Conservation (phyloP, 2,329 filamentous ascomycete species). For the Coleophoma eucalyptorum region DNA sequence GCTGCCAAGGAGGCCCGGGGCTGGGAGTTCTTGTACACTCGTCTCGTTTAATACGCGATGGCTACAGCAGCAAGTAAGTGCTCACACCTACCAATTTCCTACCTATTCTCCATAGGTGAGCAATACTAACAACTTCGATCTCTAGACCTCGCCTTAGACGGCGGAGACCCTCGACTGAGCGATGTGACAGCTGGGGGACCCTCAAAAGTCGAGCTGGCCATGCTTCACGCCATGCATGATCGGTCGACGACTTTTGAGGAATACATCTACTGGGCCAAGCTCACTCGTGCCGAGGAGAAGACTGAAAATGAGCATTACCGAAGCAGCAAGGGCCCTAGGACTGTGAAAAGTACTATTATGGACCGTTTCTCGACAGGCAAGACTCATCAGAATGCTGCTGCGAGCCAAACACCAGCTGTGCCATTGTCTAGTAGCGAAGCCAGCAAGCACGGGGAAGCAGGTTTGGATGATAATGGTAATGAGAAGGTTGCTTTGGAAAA, state of each 20-base stretch:
- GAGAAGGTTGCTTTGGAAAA: constrained; percentile 8
- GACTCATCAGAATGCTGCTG: not conserved
- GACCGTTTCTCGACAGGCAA: constrained; percentile 16
- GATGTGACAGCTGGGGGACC: not conserved
- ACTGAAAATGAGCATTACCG: constrained; percentile 14
- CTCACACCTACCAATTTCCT: too few relatives aligned
- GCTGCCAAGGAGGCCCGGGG: too few relatives aligned
- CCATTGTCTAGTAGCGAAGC: constrained; percentile 2
- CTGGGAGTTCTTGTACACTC: too few relatives aligned
- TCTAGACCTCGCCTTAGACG: not conserved
- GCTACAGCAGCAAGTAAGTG: too few relatives aligned
- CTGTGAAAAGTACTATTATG: constrained; percentile 14
- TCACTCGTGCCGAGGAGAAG: constrained; percentile 29
- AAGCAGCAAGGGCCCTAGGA: constrained; percentile 11
- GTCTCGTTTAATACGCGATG: too few relatives aligned
- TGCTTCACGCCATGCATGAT: constrained; percentile 22
- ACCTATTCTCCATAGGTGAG: too few relatives aligned
- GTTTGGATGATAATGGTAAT: not conserved
- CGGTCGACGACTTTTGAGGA: constrained; percentile 29
- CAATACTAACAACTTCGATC: not conserved
- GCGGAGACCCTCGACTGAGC: constrained; percentile 2
- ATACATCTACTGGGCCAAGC: constrained; percentile 29
- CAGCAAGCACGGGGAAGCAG: constrained; percentile 7
- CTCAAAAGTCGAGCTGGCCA: constrained; percentile 9
- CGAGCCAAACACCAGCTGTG: constrained; percentile 5